These are phyloP conservation scores for Nakaseomyces nivariensis DNA, from an alignment of 1,139 yeast species.

Conservation along the genomic window DNA sequence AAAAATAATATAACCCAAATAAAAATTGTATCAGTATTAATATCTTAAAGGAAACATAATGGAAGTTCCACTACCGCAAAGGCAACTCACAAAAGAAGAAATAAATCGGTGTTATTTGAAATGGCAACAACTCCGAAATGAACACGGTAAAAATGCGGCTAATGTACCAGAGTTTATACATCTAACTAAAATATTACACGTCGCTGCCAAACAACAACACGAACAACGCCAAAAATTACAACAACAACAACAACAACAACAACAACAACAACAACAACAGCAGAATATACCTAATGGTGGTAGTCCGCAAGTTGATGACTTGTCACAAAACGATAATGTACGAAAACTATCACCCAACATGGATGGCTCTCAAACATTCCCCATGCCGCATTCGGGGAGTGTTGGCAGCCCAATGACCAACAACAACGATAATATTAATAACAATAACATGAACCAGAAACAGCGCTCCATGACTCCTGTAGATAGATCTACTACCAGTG, in stretches of 20 bases:
- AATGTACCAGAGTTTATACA: constrained; percentile 54
- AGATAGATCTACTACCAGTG: background rate
- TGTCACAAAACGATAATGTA: background rate
- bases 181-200: constrained; percentile 45
- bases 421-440: background rate
- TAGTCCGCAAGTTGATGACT: background rate
- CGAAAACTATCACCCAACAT: background rate
- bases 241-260: constrained; percentile 18
- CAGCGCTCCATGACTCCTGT: background rate
- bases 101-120: constrained; percentile 34
- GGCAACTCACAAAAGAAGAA: constrained; percentile 29
- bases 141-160: constrained; percentile 55
- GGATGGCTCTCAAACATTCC: background rate
- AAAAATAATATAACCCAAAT: background rate
- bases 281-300: background rate
- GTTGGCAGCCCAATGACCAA: background rate
- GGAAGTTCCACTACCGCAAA: constrained; percentile 20
- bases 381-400: background rate
- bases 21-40: background rate
- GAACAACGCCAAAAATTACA: constrained; percentile 33
- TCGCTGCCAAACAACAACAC: constrained; percentile 40
- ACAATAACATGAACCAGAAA: background rate
- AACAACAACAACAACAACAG: constrained; percentile 2
- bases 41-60: background rate
- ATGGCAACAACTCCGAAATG: constrained; percentile 54